A percentile compares a stretch with the other conserved stretches of the same genome.
phyloP scores from a whole-genome alignment of 768 basidiomycete species.

The Fibroporia radiculosa region DNA sequence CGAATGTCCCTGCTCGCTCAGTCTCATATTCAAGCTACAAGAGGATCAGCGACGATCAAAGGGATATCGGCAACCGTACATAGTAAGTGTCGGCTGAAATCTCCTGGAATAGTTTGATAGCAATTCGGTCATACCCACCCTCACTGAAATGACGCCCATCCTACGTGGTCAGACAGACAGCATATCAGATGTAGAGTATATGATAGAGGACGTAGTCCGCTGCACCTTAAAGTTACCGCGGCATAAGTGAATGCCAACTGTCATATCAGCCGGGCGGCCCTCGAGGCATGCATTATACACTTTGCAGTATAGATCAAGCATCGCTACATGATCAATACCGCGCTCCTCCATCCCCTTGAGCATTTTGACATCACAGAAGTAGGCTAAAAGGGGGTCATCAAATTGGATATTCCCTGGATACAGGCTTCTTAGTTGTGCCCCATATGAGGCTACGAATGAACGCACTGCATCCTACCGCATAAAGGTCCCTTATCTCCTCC shows the following conservation, averaged over 20 bases:
- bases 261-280: conserved; percentile 47
- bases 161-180: no score
- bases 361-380: conserved; percentile 58
- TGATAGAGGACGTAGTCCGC: background rate
- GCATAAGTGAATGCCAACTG: conserved; percentile 53
- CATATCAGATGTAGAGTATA: no score
- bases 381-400: conserved; percentile 43
- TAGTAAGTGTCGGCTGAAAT: conserved; percentile 49
- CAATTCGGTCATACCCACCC: conserved; percentile 52
- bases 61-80: conserved; percentile 16
- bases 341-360: conserved; percentile 49
- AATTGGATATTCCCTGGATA: conserved; percentile 31
- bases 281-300: conserved; percentile 52
- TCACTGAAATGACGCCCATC: conserved; percentile 48
- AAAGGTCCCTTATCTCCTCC: conserved; percentile 36
- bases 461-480: conserved; percentile 32
- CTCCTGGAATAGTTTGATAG: conserved; percentile 45
- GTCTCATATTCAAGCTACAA: conserved; percentile 54
- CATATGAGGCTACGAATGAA: conserved; percentile 5
- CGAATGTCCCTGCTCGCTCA: conserved; percentile 53
- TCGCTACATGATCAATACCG: conserved; percentile 51
- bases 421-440: background rate
- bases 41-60: no score
- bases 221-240: conserved; percentile 31
- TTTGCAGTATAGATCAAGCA: conserved; percentile 59